Percentiles rank a stretch among this genome's conserved stretches.
Evolutionary conservation across 345 rosid genomes (phyloP).

Genomic region (Dipteronia sinensis): DNA sequence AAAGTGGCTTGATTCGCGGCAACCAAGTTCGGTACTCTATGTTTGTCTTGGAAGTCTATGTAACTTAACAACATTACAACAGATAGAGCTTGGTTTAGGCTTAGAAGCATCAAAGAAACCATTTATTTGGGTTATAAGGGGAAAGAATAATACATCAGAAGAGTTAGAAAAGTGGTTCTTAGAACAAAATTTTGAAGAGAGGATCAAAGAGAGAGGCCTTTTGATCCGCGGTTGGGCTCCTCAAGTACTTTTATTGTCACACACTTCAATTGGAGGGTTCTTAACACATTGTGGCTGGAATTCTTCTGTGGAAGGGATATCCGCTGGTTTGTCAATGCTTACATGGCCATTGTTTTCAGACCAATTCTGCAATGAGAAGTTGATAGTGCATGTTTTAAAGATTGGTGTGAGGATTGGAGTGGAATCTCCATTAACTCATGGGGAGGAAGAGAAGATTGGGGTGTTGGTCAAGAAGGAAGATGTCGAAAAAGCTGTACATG

Average conservation of each 20-base stretch:
- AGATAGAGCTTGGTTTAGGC: slow-evolving; percentile 33
- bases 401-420: slow-evolving; percentile 31
- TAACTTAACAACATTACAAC: slow-evolving; percentile 7
- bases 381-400: slow-evolving; percentile 25
- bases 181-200: slow-evolving; percentile 21
- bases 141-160: background rate
- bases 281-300: slow-evolving; percentile 46
- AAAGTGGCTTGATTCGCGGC: slow-evolving; percentile 10
- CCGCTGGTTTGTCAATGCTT: slow-evolving; percentile 29
- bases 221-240: slow-evolving; percentile 42
- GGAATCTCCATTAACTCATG: slow-evolving; percentile 2
- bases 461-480: slow-evolving; percentile 28
- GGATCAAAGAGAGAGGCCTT: slow-evolving; percentile 29
- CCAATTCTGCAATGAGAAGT: slow-evolving; percentile 38
- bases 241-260: slow-evolving; percentile 37
- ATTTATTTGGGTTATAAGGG: slow-evolving; percentile 33
- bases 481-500: slow-evolving; percentile 17
- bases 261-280: slow-evolving; percentile 37
- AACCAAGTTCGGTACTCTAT: slow-evolving; percentile 9
- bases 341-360: slow-evolving; percentile 39
- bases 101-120: slow-evolving; percentile 30
- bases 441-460: slow-evolving; percentile 29
- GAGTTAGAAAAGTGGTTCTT: slow-evolving; percentile 24
- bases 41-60: slow-evolving; percentile 16
- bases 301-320: slow-evolving; percentile 32